Conservation (phyloP, 2,329 filamentous ascomycete genomes). For the Verticillium zaregamsianum region DNA sequence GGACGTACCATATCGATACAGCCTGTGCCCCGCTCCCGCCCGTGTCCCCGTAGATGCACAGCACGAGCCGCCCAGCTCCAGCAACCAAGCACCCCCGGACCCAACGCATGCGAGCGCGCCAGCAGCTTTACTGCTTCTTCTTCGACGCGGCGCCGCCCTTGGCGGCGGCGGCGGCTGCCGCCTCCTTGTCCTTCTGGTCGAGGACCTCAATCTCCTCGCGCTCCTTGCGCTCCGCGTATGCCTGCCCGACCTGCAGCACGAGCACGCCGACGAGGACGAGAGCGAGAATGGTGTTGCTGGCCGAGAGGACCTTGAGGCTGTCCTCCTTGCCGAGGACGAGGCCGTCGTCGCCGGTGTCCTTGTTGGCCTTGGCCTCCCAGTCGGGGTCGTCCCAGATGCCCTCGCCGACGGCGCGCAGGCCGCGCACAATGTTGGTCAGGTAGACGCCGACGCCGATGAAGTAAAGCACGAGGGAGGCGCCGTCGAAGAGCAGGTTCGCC, state of each 20-base stretch:
- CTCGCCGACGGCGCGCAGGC: slow-evolving; percentile 74
- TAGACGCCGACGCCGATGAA: slow-evolving; percentile 89
- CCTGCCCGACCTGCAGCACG: slow-evolving; percentile 92
- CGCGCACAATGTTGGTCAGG: slow-evolving; percentile 94
- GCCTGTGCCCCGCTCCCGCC: too few species aligned
- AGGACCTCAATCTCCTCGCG: slow-evolving; percentile 69
- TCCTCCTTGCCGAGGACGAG: slow-evolving; percentile 75
- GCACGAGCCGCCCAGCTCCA: neutral
- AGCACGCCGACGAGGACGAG: slow-evolving; percentile 88
- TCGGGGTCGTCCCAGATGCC: slow-evolving; percentile 53
- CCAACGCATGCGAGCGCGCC: too few species aligned
- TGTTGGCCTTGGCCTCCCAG: slow-evolving; percentile 31
- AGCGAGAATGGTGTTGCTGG: slow-evolving; percentile 93
- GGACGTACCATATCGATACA: too few species aligned
- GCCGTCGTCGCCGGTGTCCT: slow-evolving; percentile 26
- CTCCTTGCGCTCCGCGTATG: slow-evolving; percentile 97
- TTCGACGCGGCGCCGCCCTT: slow-evolving; percentile 3
- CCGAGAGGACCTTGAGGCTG: slow-evolving; percentile 82
- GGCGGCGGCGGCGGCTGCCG: neutral
- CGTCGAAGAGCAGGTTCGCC: slow-evolving; percentile 93
- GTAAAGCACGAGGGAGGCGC: slow-evolving; percentile 75
- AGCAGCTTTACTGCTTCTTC: slow-evolving; percentile 13
- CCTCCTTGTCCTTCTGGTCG: slow-evolving; percentile 39
- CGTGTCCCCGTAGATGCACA: too few species aligned
- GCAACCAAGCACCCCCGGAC: neutral